phyloP scores from a whole-genome alignment of 768 basidiomycete genomes.

The Crepidotus variabilis region DNA sequence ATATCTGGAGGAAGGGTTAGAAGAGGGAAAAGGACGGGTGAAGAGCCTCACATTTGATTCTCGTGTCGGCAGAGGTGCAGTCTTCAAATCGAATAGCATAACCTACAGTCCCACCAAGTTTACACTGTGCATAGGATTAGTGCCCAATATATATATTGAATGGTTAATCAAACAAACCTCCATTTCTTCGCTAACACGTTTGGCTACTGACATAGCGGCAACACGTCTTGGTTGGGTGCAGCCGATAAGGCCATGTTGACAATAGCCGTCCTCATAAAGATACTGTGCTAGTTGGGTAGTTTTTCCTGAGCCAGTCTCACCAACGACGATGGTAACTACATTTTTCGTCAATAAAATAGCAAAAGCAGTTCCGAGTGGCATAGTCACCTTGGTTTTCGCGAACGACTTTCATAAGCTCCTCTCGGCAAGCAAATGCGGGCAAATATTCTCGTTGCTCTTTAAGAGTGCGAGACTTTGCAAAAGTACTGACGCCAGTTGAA shows the following conservation, averaged over 20 bases:
- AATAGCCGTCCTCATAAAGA: constrained; percentile 96
- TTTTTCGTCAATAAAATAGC: constrained; percentile 1
- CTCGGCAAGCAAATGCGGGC: constrained; percentile 95
- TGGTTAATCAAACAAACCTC: constrained; percentile 51
- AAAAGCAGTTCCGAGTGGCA: not conserved
- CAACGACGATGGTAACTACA: constrained; percentile 88
- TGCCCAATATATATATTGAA: not conserved
- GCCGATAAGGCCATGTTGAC: constrained; percentile 83
- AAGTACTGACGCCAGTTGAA: constrained; percentile 72
- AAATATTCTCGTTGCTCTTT: constrained; percentile 96
- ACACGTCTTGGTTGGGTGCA: constrained; percentile 99
- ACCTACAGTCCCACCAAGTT: constrained; percentile 87
- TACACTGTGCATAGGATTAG: constrained; percentile 48
- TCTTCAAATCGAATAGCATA: constrained; percentile 99
- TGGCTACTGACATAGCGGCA: constrained; percentile 99
- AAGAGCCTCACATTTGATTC: constrained; percentile 82
- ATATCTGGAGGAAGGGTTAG: constrained; percentile 57
- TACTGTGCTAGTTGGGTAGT: constrained; percentile 96
- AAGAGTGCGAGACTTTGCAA: constrained; percentile 76
- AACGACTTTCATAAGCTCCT: constrained; percentile 83
- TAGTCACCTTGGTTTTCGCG: constrained; percentile 89
- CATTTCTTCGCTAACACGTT: constrained; percentile 99
- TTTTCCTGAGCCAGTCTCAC: constrained; percentile 99
- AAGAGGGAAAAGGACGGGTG: not conserved
- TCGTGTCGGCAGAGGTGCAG: constrained; percentile 90